Percentiles rank a stretch among this genome's conserved stretches.
Evolutionary conservation across 208 protist species (phyloP).

Genomic region (Acanthamoeba lenticulata): DNA sequence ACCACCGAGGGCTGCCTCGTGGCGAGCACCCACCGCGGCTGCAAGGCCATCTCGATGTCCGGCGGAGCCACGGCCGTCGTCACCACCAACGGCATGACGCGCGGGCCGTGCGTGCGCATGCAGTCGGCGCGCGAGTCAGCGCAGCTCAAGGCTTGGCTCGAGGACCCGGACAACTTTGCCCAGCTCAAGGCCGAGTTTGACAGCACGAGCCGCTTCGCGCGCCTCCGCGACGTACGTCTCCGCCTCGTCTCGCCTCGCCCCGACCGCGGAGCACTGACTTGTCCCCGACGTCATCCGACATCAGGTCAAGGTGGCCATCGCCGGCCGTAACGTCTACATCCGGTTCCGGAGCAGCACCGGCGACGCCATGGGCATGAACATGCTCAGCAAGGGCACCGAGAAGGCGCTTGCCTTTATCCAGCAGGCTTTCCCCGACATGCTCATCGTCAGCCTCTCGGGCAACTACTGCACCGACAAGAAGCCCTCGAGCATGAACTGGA

Average conservation of each 20-base stretch:
- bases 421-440: conserved; percentile 92
- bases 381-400: conserved; percentile 98
- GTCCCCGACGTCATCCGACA: background rate
- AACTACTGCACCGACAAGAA: conserved; percentile 99
- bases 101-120: conserved; percentile 94
- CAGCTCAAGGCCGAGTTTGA: conserved; percentile 92
- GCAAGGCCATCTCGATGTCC: conserved; percentile 92
- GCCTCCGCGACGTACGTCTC: conserved; percentile 81
- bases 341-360: conserved; percentile 84
- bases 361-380: conserved; percentile 99
- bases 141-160: conserved; percentile 92
- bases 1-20: conserved; percentile 98
- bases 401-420: conserved; percentile 92
- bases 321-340: conserved; percentile 84
- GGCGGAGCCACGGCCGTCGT: conserved; percentile 91
- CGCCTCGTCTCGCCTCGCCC: background rate
- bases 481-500: conserved; percentile 97
- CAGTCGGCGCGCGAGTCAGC: conserved; percentile 87
- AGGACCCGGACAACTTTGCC: conserved; percentile 89
- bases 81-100: conserved; percentile 96
- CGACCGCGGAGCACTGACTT: background rate
- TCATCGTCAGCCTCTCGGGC: conserved; percentile 93
- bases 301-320: conserved; percentile 86
- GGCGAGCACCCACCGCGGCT: conserved; percentile 96
- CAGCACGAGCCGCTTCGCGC: conserved; percentile 94